A percentile compares a stretch with the other conserved stretches of the same genome.
Conservation (phyloP, 208 protist genomes). For the Trypanosoma cruzi region DNA sequence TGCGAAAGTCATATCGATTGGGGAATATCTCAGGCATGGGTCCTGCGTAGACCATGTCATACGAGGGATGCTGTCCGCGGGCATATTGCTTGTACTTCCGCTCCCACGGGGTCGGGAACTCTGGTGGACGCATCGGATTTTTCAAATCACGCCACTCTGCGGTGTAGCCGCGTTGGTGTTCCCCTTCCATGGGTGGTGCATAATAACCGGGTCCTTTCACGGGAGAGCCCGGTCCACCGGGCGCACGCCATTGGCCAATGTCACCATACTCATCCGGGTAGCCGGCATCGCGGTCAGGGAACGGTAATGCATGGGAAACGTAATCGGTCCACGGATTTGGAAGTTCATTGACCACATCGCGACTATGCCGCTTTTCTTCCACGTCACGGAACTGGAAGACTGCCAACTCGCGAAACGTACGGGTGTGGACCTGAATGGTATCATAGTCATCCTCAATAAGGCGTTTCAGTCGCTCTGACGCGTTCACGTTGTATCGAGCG, state of each 20-base stretch:
- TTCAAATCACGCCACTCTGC: slow-evolving; percentile 89
- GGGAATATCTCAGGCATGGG: slow-evolving; percentile 94
- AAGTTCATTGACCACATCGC: slow-evolving; percentile 77
- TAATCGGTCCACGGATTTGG: slow-evolving; percentile 91
- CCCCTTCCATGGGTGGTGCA: slow-evolving; percentile 88
- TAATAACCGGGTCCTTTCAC: slow-evolving; percentile 90
- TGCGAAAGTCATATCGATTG: slow-evolving; percentile 81
- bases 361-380: slow-evolving; percentile 75
- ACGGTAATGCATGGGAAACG: slow-evolving; percentile 87
- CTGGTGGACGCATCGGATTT: slow-evolving; percentile 84
- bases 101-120: slow-evolving; percentile 90
- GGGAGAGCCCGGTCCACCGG: slow-evolving; percentile 79
- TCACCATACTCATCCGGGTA: slow-evolving; percentile 93
- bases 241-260: slow-evolving; percentile 90
- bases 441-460: slow-evolving; percentile 93
- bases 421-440: slow-evolving; percentile 85
- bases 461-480: slow-evolving; percentile 76
- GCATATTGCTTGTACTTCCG: slow-evolving; percentile 92
- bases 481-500: slow-evolving; percentile 79
- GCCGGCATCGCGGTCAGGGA: slow-evolving; percentile 89
- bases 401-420: slow-evolving; percentile 88
- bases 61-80: slow-evolving; percentile 89
- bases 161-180: slow-evolving; percentile 87
- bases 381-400: slow-evolving; percentile 91
- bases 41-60: slow-evolving; percentile 92